A percentile compares a stretch with the other conserved stretches of the same genome.
These are phyloP conservation scores for Dryas alaskensis DNA, from an alignment of 306 rosid species.

Conservation along the genomic window DNA sequence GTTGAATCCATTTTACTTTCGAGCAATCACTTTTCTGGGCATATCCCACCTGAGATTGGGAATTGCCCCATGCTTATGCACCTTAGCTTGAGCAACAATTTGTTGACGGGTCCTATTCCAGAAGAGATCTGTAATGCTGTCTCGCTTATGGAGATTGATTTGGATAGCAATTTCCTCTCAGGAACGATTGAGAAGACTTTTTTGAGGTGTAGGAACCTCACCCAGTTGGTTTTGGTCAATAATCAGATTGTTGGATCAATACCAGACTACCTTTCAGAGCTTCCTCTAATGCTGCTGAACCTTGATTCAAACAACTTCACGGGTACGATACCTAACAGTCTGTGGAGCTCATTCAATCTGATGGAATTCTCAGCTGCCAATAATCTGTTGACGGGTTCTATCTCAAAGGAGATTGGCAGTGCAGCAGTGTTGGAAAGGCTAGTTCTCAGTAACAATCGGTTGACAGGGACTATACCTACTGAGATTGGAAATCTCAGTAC, in stretches of 20 bases:
- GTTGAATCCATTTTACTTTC: constrained; percentile 61
- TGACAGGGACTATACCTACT: constrained; percentile 66
- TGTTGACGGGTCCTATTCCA: constrained; percentile 67
- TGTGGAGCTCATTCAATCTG: constrained; percentile 57
- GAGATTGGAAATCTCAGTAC: constrained; percentile 64
- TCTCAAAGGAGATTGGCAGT: constrained; percentile 69
- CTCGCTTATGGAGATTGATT: constrained; percentile 68
- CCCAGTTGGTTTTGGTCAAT: constrained; percentile 59
- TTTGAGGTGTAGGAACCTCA: constrained; percentile 61
- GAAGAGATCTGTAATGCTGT: constrained; percentile 73
- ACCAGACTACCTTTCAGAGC: constrained; percentile 72
- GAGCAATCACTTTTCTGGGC: constrained; percentile 58
- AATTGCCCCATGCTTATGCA: constrained; percentile 63
- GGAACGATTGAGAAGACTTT: constrained; percentile 65
- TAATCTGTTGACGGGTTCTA: constrained; percentile 65
- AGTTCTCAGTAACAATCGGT: constrained; percentile 65
- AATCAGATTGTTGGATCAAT: constrained; percentile 72
- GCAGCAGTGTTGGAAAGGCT: constrained; percentile 64
- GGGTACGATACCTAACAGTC: constrained; percentile 53
- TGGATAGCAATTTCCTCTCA: constrained; percentile 58
- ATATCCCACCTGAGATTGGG: constrained; percentile 84
- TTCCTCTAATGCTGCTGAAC: constrained; percentile 74
- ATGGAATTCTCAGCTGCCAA: constrained; percentile 90
- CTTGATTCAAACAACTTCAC: constrained; percentile 85
- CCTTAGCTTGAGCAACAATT: constrained; percentile 71